Conservation (phyloP, 495 filamentous ascomycete species). For the Penicillium paradoxum region DNA sequence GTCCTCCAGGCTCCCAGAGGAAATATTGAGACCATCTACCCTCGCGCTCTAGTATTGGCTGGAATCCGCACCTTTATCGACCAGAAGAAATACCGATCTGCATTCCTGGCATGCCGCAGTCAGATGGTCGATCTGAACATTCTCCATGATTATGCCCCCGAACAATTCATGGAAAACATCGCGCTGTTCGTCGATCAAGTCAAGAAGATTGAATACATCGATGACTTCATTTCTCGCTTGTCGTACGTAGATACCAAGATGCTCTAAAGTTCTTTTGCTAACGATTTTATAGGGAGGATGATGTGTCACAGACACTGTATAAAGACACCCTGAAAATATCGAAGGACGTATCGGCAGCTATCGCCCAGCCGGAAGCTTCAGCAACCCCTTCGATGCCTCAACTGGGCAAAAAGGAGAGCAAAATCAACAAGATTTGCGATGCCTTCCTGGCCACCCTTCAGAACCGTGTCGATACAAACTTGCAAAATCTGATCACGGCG, state of each 20-base stretch:
- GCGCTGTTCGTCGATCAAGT: slow-evolving; percentile 79
- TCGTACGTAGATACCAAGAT: slow-evolving; percentile 51
- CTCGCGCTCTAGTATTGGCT: slow-evolving; percentile 84
- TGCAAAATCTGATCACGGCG: slow-evolving; percentile 92
- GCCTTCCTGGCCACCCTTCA: slow-evolving; percentile 68
- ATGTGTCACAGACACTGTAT: slow-evolving; percentile 92
- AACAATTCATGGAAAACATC: slow-evolving; percentile 74
- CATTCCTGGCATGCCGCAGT: slow-evolving; percentile 81
- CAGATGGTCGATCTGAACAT: slow-evolving; percentile 98
- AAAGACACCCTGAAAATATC: slow-evolving; percentile 62
- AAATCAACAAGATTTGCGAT: slow-evolving; percentile 87
- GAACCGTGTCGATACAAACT: slow-evolving; percentile 56
- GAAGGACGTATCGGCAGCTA: slow-evolving; percentile 28
- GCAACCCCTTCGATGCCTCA: slow-evolving; percentile 5
- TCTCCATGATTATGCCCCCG: slow-evolving; percentile 83
- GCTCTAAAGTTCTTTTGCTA: slow-evolving; percentile 8
- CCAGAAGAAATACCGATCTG: slow-evolving; percentile 70
- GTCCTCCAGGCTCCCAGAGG: slow-evolving; percentile 91
- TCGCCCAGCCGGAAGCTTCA: slow-evolving; percentile 21
- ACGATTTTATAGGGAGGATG: slow-evolving; percentile 63
- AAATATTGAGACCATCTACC: slow-evolving; percentile 93
- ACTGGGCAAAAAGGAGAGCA: slow-evolving; percentile 38
- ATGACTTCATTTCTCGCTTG: slow-evolving; percentile 85
- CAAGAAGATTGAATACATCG: slow-evolving; percentile 77
- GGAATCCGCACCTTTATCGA: slow-evolving; percentile 79